Evolutionary conservation across 106 monocot species (phyloP), one percentile per base, ranked within the genome.

Genomic region (Dendrobium chrysotoxum): DNA sequence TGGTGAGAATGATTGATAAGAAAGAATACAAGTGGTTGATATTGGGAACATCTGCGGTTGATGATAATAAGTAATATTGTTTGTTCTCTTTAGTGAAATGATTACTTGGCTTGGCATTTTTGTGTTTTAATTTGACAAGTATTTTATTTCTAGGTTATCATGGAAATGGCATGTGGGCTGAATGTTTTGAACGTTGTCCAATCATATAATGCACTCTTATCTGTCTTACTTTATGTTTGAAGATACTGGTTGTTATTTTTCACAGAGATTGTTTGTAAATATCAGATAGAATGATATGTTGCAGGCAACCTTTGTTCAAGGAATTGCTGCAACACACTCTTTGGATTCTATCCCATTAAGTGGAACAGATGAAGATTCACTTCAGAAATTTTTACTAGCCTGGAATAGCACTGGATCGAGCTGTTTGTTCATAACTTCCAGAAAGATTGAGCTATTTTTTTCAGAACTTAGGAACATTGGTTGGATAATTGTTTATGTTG

Each of bases 401-500:
- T 78, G 78, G 55, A 78, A 40, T 78, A 57, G 57, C 39, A 58
- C 57, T 39, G 55, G 35, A 15, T 26, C 20, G 0, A 40, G 28
- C 38, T 78, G 38, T 57, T 78, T 54, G 55, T 78, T 53, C 57
- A 58, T 78, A 78, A 78, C 78, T 38, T 78, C 57, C 78, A 78
- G 35, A 58, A 58, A 54, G 44, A 12, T 53, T 58, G 78, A 78
- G 57, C 21, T 44, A 58, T 78, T 78, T 31, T 78, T 78, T 35
- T 78, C 55, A 42, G 18, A 78, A 39, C 78, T 78, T 6, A 58
- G 58, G 18, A 57, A 39, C 3, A 31, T 53, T 38, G 54, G 78
- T 78, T 78, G 78, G 78, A 78, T 55, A 58, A 57, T 78, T 26
- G 44, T 78, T 78, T 57, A 39, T 78, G 78, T 78, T 16, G 78